A percentile compares a stretch with the other conserved stretches of the same genome.
Conservation (phyloP, 2,329 filamentous ascomycete genomes). For the Aspergillus hiratsukae region DNA sequence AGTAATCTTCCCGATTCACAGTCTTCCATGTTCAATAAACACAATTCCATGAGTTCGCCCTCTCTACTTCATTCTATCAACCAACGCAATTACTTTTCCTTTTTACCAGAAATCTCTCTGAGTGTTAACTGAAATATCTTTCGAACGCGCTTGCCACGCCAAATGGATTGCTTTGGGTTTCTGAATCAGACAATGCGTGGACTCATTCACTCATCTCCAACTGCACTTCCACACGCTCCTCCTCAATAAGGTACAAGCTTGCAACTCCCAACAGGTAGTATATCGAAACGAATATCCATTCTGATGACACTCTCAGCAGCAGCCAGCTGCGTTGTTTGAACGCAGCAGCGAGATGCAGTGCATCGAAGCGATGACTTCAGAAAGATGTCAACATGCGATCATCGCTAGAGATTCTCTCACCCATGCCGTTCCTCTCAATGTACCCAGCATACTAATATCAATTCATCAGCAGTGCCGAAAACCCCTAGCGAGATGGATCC, state of each 20-base stretch:
- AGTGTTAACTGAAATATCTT: too few species aligned
- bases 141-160: too few species aligned
- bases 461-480: background rate
- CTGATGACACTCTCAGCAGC: too few species aligned
- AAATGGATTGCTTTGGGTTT: too few species aligned
- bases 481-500: background rate
- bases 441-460: background rate
- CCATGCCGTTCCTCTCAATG: background rate
- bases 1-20: background rate
- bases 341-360: background rate
- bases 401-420: background rate
- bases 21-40: too few species aligned
- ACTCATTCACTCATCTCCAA: background rate
- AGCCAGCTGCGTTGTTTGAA: background rate
- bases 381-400: constrained; percentile 8
- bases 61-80: background rate
- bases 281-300: background rate
- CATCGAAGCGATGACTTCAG: constrained; percentile 3
- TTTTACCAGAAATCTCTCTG: too few species aligned
- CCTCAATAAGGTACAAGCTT: background rate
- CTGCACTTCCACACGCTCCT: too few species aligned
- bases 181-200: too few species aligned
- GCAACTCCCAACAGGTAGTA: background rate
- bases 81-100: background rate
- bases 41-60: background rate